Evolutionary conservation across 2,329 filamentous ascomycete species (phyloP).

Genomic region (Sordariomycetes sp.): DNA sequence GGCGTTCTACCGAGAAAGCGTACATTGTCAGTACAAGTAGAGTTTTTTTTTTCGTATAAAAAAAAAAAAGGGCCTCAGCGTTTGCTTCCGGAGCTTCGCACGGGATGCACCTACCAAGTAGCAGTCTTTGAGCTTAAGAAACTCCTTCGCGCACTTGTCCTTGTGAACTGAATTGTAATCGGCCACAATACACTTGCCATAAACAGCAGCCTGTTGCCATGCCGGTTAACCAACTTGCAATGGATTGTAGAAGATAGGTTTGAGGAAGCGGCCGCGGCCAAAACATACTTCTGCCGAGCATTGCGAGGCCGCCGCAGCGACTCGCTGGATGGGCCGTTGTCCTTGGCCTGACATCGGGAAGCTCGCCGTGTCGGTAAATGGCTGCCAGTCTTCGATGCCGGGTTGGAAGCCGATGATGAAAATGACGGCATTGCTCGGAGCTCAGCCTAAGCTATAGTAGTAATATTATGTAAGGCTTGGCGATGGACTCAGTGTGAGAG

Average conservation of each 20-base stretch:
- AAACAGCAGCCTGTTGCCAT: constrained; percentile 57
- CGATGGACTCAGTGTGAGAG: no score
- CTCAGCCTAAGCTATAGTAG: no score
- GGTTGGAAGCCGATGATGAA: neutral
- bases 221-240: neutral
- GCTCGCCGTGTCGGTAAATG: constrained; percentile 2
- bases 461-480: no score
- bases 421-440: neutral
- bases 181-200: constrained; percentile 82
- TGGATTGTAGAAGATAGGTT: neutral
- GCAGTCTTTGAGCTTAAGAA: constrained; percentile 76
- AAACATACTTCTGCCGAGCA: constrained; percentile 41
- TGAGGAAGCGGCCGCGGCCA: neutral
- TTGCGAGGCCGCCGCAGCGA: constrained; percentile 42
- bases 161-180: constrained; percentile 88
- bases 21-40: no score
- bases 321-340: constrained; percentile 40
- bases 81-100: no score
- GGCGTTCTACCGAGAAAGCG: neutral
- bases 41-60: no score
- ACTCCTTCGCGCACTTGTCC: constrained; percentile 81
- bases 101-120: constrained; percentile 54
- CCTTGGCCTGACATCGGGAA: constrained; percentile 6
- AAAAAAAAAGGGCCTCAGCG: no score
- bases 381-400: neutral